Evolutionary conservation across 169 alveolate species (phyloP).

Genomic region (Eimeria maxima): DNA sequence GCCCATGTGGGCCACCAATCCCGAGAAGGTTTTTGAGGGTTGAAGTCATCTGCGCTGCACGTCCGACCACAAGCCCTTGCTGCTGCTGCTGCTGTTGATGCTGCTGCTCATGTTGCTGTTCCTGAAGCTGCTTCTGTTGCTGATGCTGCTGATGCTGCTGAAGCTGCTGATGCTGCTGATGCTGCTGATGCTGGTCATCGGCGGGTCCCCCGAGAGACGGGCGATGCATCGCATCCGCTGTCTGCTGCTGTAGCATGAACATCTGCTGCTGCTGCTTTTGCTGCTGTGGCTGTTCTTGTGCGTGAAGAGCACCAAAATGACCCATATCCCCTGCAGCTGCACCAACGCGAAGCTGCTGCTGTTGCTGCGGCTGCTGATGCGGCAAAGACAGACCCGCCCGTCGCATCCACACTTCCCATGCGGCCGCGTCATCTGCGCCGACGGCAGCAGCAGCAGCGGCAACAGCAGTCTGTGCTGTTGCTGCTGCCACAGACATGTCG

Average conservation of each 20-base stretch:
- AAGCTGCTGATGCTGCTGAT: background rate
- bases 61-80: slow-evolving; percentile 4
- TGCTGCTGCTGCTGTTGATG: slow-evolving; percentile 48
- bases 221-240: slow-evolving; percentile 33
- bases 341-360: slow-evolving; percentile 29
- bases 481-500: slow-evolving; percentile 47
- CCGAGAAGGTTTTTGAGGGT: slow-evolving; percentile 67
- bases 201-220: background rate
- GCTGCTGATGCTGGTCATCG: background rate
- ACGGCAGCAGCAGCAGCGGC: slow-evolving; percentile 62
- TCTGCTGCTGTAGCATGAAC: slow-evolving; percentile 38
- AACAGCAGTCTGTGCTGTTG: background rate
- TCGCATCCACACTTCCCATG: slow-evolving; percentile 67
- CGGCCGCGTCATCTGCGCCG: slow-evolving; percentile 45
- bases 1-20: slow-evolving; percentile 52
- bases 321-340: slow-evolving; percentile 32
- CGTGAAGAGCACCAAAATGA: slow-evolving; percentile 9
- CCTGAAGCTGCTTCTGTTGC: background rate
- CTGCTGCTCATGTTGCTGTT: background rate
- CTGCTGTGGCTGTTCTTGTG: slow-evolving; percentile 17
- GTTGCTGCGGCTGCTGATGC: slow-evolving; percentile 64
- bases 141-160: background rate
- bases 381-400: slow-evolving; percentile 53
- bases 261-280: slow-evolving; percentile 50
- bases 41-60: slow-evolving; percentile 62